These are phyloP conservation scores for Colletotrichum noveboracense DNA, from an alignment of 2,329 filamentous ascomycete genomes.

Conservation along the genomic window DNA sequence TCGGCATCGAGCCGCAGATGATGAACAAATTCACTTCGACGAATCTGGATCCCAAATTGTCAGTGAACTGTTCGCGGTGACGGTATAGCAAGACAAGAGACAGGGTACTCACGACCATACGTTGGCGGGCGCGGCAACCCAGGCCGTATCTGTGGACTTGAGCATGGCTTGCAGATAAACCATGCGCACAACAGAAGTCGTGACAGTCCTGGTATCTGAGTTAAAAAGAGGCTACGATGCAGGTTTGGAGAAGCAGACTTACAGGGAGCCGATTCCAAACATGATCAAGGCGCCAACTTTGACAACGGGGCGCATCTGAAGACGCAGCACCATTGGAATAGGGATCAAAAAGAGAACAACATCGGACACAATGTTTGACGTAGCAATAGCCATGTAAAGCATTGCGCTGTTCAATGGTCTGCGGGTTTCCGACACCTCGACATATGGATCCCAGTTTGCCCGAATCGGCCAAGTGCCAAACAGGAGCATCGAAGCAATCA, in stretches of 20 bases:
- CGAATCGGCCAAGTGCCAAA: conserved; percentile 26
- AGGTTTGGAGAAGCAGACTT: background rate
- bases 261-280: conserved; percentile 45
- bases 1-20: conserved; percentile 38
- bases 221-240: background rate
- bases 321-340: conserved; percentile 44
- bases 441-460: conserved; percentile 24
- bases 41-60: conserved; percentile 23
- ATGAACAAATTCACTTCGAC: conserved; percentile 33
- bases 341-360: conserved; percentile 50
- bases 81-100: background rate
- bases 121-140: conserved; percentile 24
- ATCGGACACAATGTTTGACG: conserved; percentile 51
- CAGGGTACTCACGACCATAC: conserved; percentile 21
- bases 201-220: conserved; percentile 28
- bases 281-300: conserved; percentile 48
- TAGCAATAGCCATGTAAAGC: conserved; percentile 54
- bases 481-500: conserved; percentile 23
- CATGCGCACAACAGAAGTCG: conserved; percentile 28
- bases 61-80: background rate
- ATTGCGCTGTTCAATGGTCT: conserved; percentile 46
- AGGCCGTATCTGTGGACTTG: conserved; percentile 15
- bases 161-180: conserved; percentile 16
- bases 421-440: conserved; percentile 17
- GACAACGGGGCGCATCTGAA: conserved; percentile 49